Evolutionary conservation across 768 basidiomycete species (phyloP), one percentile per base, ranked within the genome.

Genomic region (Rhizopogon vinicolor): DNA sequence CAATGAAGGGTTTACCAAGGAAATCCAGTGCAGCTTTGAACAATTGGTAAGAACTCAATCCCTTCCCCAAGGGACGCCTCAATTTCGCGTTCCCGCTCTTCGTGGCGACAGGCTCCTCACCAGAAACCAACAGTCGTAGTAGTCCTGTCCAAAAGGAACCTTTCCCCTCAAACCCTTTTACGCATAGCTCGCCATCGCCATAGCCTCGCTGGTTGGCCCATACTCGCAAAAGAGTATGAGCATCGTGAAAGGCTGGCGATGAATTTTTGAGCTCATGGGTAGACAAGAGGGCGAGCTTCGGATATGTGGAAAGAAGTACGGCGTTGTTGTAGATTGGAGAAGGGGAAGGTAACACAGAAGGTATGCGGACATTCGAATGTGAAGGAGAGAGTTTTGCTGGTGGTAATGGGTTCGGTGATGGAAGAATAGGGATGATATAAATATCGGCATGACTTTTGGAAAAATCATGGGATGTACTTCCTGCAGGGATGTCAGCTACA

Each of bases 171-270:
- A 87, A 94, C 14, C 91, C 91, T 14, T 78, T 74, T 3, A 90
- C 74, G 61, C 83, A 86, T 58, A 82, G 64, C 41, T 71, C 68
- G 10, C 86, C 83, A 58, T 79, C 77, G 2, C 83, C 78, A 60
- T 87, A 93, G 0, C 93, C 93, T 41, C 94, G 78, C 62, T 94
- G 89, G 49, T 86, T 84, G 1, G 91, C 91, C 97, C 97, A 99
- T 14, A 95, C 80, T 9, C 92, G 82, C 14, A 98, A 80, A 1
- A 98, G 76, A 0, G 87, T 77, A 8, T 93, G 67, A 0, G 91
- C 91, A 50, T 94, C 87, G 1, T 71, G 68, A 67, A 91, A 93
- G 0, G 85, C 78, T 0, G 87, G 78, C 9, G 73, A 70, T 9
- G 72, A 63, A 25, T 82, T 71, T 10, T 79, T 73, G 41, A 87